phyloP scores from a whole-genome alignment of 495 filamentous ascomycete genomes.

The Tetracladium marchalianum region DNA sequence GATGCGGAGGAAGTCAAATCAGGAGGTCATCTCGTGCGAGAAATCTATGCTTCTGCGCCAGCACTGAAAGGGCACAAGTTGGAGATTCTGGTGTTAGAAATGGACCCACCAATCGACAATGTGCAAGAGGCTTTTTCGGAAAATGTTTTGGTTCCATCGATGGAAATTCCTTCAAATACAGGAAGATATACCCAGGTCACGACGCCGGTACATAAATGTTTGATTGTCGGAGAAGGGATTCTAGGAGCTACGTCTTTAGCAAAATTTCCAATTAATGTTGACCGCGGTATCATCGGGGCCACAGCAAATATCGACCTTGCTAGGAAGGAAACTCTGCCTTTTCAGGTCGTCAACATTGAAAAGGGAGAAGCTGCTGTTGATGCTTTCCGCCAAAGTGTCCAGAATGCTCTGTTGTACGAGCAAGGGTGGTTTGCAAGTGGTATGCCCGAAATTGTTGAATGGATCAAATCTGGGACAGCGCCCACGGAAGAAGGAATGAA shows the following conservation, averaged over 20 bases:
- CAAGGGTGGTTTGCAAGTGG: conserved; percentile 63
- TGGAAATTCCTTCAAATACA: conserved; percentile 54
- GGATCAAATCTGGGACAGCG: conserved; percentile 48
- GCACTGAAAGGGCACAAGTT: conserved; percentile 57
- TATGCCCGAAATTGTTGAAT: conserved; percentile 52
- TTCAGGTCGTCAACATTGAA: conserved; percentile 41
- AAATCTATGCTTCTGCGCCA: conserved; percentile 52
- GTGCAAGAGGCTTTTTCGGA: conserved; percentile 33
- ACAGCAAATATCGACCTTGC: conserved; percentile 33
- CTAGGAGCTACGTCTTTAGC: conserved; percentile 31
- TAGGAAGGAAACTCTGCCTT: conserved; percentile 22
- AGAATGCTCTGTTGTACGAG: conserved; percentile 61
- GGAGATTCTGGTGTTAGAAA: conserved; percentile 65
- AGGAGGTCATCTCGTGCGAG: conserved; percentile 27
- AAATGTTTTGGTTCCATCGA: conserved; percentile 59
- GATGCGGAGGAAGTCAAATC: conserved; percentile 3
- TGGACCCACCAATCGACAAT: conserved; percentile 11
- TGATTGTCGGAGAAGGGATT: conserved; percentile 63
- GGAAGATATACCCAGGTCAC: conserved; percentile 53
- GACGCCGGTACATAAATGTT: conserved; percentile 76
- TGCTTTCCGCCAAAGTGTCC: conserved; percentile 54
- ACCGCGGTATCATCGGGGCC: conserved; percentile 24
- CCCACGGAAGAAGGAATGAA: conserved; percentile 38
- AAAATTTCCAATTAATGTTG: conserved; percentile 25
- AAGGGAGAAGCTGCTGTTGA: conserved; percentile 47